phyloP scores from a whole-genome alignment of 345 rosid species.

The Syzygium aromaticum region DNA sequence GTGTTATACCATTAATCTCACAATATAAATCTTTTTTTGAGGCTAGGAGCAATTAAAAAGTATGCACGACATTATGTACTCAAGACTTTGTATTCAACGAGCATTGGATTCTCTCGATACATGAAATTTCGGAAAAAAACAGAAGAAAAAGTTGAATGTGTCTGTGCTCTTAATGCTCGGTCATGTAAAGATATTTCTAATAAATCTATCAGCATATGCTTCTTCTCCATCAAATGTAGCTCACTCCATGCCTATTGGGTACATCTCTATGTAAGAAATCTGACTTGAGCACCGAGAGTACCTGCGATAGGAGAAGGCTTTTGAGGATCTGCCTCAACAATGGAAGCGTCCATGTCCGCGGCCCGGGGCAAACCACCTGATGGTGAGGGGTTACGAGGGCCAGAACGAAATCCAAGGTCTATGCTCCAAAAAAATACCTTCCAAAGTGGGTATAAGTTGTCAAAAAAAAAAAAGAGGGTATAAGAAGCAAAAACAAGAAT shows the following conservation, averaged over 20 bases:
- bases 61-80: neutral
- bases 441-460: neutral
- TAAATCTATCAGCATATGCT: neutral
- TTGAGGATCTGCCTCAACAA: neutral
- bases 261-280: neutral
- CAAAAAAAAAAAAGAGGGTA: neutral
- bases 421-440: neutral
- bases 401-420: neutral
- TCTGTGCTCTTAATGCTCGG: neutral
- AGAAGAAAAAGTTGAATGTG: neutral
- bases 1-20: neutral
- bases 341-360: neutral
- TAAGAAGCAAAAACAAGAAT: neutral
- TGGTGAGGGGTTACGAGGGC: neutral
- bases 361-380: neutral
- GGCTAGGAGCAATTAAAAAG: neutral
- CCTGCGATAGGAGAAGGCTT: neutral
- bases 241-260: neutral
- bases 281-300: neutral
- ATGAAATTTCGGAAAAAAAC: accelerated
- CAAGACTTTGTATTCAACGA: neutral
- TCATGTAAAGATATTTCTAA: neutral
- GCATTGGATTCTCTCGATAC: neutral
- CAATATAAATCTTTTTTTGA: neutral
- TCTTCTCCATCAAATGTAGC: neutral